Evolutionary conservation across 192 early-diverging fungal species (phyloP), one percentile per base, ranked within the genome.

Genomic region (Umbelopsis sp.): DNA sequence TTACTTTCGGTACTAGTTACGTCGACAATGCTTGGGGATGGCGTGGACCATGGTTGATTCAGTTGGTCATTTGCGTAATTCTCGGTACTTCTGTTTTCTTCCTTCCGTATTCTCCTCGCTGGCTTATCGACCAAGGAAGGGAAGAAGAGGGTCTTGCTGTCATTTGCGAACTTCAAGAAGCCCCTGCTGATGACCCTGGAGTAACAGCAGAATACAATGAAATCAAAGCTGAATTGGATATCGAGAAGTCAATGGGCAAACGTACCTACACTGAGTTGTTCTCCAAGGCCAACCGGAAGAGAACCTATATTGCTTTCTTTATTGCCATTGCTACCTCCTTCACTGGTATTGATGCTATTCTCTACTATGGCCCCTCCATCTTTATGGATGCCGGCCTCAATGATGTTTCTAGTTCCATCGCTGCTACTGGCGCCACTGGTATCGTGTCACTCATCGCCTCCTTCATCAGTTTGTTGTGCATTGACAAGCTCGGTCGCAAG

Each of bases 61-160:
- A 95, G 76, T 76, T 90, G 12, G 75, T 89, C 27, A 83, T 90
- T 12, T 88, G 87, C 30, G 35, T 84, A 12, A 51, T 91, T n/a
- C 78, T 95, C 45, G 74, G 89, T 41, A 18, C 84, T 30, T 53
- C 84, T 33, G 86, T 91, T 70, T 58, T 83, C 15, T 87, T 91
- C 71, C 87, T 95, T 79, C 91, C 91, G 16, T 85, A 80, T 68
- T 94, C 94, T 4, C 92, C 94, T 6, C 93, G 94, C 74, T 95
- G 94, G 93, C 82, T 95, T 37, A 74, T 94, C 44, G 84, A 86
- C 67, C 64, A 88, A 20, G 90, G 84, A 46, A 82, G 85, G 15
- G 53, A 73, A 16, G 91, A 91, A 13, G 89, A 95, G 71, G 91
- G 90, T 8, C 83, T 85, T 10, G 22, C 64, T 12, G 86, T 92